Evolutionary conservation across 192 early-diverging fungal genomes (phyloP).

Genomic region (Coemansia sp.): DNA sequence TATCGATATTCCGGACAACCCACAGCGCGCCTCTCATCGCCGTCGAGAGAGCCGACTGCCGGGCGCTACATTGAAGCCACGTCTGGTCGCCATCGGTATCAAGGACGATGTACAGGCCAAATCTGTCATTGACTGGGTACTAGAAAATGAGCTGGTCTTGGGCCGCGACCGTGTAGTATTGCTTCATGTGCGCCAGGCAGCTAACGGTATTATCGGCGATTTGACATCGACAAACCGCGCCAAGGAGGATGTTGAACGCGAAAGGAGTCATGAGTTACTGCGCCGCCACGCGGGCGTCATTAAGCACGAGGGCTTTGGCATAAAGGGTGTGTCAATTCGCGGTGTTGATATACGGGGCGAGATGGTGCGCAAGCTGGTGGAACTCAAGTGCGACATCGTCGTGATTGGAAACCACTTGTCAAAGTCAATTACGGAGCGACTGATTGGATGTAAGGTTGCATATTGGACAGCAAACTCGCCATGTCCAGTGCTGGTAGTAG

Average conservation of each 20-base stretch:
- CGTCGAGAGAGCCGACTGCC: slow-evolving; percentile 1
- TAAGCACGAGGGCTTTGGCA: slow-evolving; percentile 35
- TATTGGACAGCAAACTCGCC: slow-evolving; percentile 37
- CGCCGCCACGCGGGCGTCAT: slow-evolving; percentile 28
- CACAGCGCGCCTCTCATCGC: neutral
- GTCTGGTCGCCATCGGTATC: slow-evolving; percentile 43
- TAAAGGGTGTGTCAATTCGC: slow-evolving; percentile 50
- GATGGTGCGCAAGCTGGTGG: slow-evolving; percentile 48
- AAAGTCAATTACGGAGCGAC: slow-evolving; percentile 35
- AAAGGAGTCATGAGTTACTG: slow-evolving; percentile 33
- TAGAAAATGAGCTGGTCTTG: slow-evolving; percentile 38
- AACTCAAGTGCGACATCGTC: slow-evolving; percentile 42
- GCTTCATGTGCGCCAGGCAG: slow-evolving; percentile 40
- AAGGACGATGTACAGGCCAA: slow-evolving; percentile 35
- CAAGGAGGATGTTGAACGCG: slow-evolving; percentile 35
- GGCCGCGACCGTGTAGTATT: slow-evolving; percentile 37
- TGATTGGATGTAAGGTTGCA: slow-evolving; percentile 28
- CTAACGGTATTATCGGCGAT: slow-evolving; percentile 43
- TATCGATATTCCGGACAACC: slow-evolving; percentile 37
- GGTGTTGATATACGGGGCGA: slow-evolving; percentile 49
- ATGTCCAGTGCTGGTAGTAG: slow-evolving; percentile 40
- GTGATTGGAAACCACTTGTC: slow-evolving; percentile 27
- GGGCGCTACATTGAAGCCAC: slow-evolving; percentile 11
- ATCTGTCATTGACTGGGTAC: slow-evolving; percentile 22
- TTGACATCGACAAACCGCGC: slow-evolving; percentile 27